Evolutionary conservation across 805 yeast genomes (phyloP), one percentile per base, ranked within the genome.

Genomic region (Nakazawaea pomicola): DNA sequence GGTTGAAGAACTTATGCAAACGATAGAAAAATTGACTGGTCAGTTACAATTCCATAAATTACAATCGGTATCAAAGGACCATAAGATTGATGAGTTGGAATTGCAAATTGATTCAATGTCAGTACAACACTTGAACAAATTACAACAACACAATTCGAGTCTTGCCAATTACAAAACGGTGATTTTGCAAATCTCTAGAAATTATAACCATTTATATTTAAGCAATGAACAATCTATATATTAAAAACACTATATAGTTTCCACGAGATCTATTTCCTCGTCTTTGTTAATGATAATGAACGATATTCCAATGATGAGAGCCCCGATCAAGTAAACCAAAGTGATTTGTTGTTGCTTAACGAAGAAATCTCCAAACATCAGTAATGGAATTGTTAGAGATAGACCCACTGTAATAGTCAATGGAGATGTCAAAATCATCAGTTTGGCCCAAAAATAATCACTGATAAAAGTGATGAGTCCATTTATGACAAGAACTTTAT

Each of bases 361-460:
- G 5, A 88, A 42, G 58, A 88, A 70, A 57, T 93, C 99, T 23
- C 96, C 96, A 24, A 88, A 59, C 86, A 93, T 85, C 0, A 97
- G 95, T 38, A 93, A 72, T 2, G 99, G 99, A 15, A 93, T 93
- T 0, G 98, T 91, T 45, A 90, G 76, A 16, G 95, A 83, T 23
- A 93, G 68, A 0, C 99, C 99, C 9, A 93, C 95, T 0, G 99
- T 93, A 3, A 91, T 98, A 0, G 96, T 90, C 49, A 93, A 67
- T 2, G 99, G 99, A 33, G 93, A 83, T 1, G 99, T 93, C 54
- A 93, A 65, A 24, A 93, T 70, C 77, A 90, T 93, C 0, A 98
- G 95, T 48, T 87, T 78, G 25, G 95, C 96, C 99, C 99, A 93
- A 54, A 95, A 80, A 52, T 83, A 89, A 58, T 93, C 99, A 29